Percentiles rank a stretch among this genome's conserved stretches.
phyloP scores from a whole-genome alignment of 495 filamentous ascomycete genomes.

The Pyrenopolyporus hunteri region DNA sequence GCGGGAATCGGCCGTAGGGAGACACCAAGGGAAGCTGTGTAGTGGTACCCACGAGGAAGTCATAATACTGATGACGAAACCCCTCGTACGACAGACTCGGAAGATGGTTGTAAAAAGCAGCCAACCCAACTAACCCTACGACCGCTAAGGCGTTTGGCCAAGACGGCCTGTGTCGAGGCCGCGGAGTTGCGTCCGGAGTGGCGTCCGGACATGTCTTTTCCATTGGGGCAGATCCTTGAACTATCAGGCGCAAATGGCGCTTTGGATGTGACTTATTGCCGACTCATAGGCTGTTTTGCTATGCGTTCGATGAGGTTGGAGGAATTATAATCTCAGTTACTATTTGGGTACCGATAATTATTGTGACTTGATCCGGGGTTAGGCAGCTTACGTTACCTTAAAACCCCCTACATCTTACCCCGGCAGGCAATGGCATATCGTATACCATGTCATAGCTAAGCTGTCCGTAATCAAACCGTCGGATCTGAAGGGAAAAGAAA shows the following conservation, averaged over 20 bases:
- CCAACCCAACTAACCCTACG: constrained; percentile 12
- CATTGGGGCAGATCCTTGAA: constrained; percentile 4
- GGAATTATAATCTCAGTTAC: too few relatives aligned
- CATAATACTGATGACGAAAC: constrained; percentile 28
- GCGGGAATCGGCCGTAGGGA: constrained; percentile 49
- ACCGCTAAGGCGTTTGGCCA: constrained; percentile 16
- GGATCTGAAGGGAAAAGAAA: too few relatives aligned
- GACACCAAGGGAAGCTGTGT: constrained; percentile 9
- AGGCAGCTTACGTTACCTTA: too few relatives aligned
- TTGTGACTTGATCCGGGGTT: too few relatives aligned
- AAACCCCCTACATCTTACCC: too few relatives aligned
- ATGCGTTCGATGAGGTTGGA: too few relatives aligned
- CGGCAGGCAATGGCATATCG: too few relatives aligned
- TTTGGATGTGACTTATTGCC: too few relatives aligned
- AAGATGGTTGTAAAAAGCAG: constrained; percentile 20
- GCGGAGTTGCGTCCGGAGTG: neutral
- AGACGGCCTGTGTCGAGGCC: constrained; percentile 2
- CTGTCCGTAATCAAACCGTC: too few relatives aligned
- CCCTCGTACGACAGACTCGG: constrained; percentile 33
- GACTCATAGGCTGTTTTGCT: too few relatives aligned
- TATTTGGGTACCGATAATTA: too few relatives aligned
- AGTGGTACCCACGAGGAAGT: constrained; percentile 8
- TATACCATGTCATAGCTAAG: too few relatives aligned
- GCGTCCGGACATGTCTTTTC: constrained; percentile 23
- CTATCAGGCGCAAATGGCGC: constrained; percentile 1